phyloP scores from a whole-genome alignment of 2,329 filamentous ascomycete genomes.

The Botrytis hyacinthi region DNA sequence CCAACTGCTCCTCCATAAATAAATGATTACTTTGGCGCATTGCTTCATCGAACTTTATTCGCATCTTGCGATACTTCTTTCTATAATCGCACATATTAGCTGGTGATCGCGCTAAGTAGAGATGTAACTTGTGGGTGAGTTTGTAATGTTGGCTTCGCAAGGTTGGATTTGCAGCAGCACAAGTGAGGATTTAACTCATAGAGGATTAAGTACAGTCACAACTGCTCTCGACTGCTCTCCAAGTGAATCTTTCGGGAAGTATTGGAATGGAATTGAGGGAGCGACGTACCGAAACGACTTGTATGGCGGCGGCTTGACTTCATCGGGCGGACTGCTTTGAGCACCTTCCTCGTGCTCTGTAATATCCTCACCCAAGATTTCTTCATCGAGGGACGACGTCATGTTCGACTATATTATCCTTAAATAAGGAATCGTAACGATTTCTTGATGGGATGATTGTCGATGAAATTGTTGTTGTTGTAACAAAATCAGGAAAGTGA shows the following conservation, averaged over 20 bases:
- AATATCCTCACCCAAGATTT: constrained; percentile 17
- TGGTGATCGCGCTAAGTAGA: not conserved
- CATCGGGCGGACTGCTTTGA: constrained; percentile 3
- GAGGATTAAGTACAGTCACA: not conserved
- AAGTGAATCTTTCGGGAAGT: not conserved
- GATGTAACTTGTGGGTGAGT: not conserved
- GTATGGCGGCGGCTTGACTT: not conserved
- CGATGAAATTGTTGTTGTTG: not conserved
- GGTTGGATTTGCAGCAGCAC: not conserved
- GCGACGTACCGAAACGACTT: constrained; percentile 3
- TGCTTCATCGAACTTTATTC: constrained; percentile 71
- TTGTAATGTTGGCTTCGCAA: not conserved
- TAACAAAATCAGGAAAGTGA: not conserved
- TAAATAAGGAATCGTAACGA: not conserved
- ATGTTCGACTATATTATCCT: not conserved
- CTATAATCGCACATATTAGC: constrained; percentile 58
- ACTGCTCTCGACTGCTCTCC: too few species aligned
- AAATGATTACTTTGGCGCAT: constrained; percentile 80
- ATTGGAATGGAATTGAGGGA: not conserved
- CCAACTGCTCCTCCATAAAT: constrained; percentile 78
- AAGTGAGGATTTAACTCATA: not conserved
- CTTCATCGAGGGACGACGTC: constrained; percentile 14
- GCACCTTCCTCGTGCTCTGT: constrained; percentile 8
- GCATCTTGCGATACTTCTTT: constrained; percentile 96
- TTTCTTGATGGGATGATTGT: not conserved